A percentile compares a stretch with the other conserved stretches of the same genome.
phyloP scores from a whole-genome alignment of 768 basidiomycete genomes.

The Boletus sp. region DNA sequence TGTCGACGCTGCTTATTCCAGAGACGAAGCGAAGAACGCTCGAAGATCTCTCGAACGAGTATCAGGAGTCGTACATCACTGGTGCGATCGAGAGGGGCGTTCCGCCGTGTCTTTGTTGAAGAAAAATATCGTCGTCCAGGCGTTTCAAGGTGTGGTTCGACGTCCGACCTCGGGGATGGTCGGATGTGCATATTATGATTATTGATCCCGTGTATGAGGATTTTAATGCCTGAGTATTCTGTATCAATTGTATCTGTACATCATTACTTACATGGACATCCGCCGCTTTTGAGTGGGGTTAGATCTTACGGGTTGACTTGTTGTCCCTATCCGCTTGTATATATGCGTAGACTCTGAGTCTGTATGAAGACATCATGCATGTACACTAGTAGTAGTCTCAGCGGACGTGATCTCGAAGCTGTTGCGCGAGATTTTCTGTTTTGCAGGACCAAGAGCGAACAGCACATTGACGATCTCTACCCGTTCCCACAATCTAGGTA shows the following conservation, averaged over 20 bases:
- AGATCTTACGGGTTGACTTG: background rate
- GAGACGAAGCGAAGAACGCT: constrained; percentile 69
- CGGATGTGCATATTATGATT: background rate
- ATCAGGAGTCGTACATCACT: constrained; percentile 58
- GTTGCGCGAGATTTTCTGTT: background rate
- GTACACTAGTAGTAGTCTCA: background rate
- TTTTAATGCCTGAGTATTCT: background rate
- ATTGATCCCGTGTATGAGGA: background rate
- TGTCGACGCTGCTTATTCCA: constrained; percentile 78
- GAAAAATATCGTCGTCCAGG: background rate
- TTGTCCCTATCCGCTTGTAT: background rate
- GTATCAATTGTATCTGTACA: background rate
- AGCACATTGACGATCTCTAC: background rate
- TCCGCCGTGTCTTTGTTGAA: constrained; percentile 1
- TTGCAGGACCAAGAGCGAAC: background rate
- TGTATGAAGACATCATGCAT: background rate
- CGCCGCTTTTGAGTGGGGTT: background rate
- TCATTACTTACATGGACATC: background rate
- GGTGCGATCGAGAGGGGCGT: constrained; percentile 15
- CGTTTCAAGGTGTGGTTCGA: background rate
- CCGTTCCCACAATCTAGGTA: constrained; percentile 4
- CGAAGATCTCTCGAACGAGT: constrained; percentile 73
- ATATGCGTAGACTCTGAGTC: background rate
- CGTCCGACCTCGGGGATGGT: background rate
- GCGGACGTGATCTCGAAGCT: background rate